Evolutionary conservation across 768 basidiomycete species (phyloP), one percentile per base, ranked within the genome.

Genomic region (Mycena galopus): DNA sequence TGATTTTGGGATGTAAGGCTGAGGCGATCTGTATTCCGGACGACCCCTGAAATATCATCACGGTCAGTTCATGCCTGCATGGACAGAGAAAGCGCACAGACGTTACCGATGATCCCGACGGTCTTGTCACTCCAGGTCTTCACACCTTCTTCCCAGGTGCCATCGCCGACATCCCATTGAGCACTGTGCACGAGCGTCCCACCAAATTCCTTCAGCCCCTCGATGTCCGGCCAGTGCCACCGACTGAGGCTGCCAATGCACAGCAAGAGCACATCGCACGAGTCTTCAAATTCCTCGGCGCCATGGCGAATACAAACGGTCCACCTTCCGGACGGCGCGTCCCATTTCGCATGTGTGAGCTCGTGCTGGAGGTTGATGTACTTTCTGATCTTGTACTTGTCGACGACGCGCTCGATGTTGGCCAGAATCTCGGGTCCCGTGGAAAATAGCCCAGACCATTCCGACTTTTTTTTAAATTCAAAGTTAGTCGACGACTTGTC

Each of bases 171-270:
- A 29, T 88, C 85, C 89, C 91, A 92, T 4, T 87, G 78, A 0
- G 91, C 92, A 23, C 89, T 90, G 72, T 94, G 93, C 2, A 91
- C 79, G 25, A 92, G 79, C 56, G 81, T 84, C 12, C 92, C 92
- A 67, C 86, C 81, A 79, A 90, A 93, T 10, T 79, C 82, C 27
- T 88, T 80, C 42, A 92, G 76, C 3, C 91, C 91, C 10, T 82
- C 80, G 50, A 93, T 91, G 33, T 90, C 85, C 2, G 92, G 93
- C 92, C 91, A 93, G 23, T 85, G 82, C 90, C 91, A 92, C 6
- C 88, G 80, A 61, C 87, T 89, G 47, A 91, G 78, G 11, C 75
- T 73, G 7, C 91, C 91, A 17, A 87, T 78, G 21, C 85, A 87
- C n/a, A 86, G 86, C 60, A 93, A 83, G 30, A 93, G 81, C 0